phyloP scores from a whole-genome alignment of 2,329 filamentous ascomycete genomes.

The Clonostachys rosea region DNA sequence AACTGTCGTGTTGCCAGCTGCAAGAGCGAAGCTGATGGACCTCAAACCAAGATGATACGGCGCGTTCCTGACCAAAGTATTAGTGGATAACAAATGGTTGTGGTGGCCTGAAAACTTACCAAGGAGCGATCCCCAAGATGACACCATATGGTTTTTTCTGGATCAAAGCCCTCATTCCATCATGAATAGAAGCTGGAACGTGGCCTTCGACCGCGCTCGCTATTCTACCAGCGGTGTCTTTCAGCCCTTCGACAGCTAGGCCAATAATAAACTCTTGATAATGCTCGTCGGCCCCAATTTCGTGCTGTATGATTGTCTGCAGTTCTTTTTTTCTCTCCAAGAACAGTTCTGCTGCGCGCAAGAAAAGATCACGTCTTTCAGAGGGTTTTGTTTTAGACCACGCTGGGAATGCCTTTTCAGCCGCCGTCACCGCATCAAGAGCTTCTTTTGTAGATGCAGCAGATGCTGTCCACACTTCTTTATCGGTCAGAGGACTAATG shows the following conservation, averaged over 20 bases:
- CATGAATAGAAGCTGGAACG: constrained; percentile 24
- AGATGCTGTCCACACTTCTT: constrained; percentile 49
- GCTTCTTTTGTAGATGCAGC: constrained; percentile 54
- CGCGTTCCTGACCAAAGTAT: constrained; percentile 41
- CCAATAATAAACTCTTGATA: constrained; percentile 37
- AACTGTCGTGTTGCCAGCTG: constrained; percentile 72
- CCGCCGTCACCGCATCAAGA: constrained; percentile 43
- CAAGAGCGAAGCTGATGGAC: constrained; percentile 60
- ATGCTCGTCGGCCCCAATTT: constrained; percentile 31
- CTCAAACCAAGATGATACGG: constrained; percentile 49
- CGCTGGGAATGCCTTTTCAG: constrained; percentile 61
- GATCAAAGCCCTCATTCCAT: constrained; percentile 50
- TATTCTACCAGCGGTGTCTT: constrained; percentile 37
- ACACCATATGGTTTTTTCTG: constrained; percentile 76
- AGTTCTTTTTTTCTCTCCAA: constrained; percentile 56
- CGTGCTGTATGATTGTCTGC: constrained; percentile 48
- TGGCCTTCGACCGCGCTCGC: constrained; percentile 23
- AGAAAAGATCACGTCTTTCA: constrained; percentile 63
- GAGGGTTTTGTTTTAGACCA: constrained; percentile 63
- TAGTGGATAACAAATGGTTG: not conserved
- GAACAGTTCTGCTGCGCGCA: constrained; percentile 64
- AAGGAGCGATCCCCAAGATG: constrained; percentile 74
- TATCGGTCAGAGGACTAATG: constrained; percentile 45
- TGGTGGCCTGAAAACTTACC: constrained; percentile 44
- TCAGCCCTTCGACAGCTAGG: constrained; percentile 27